Evolutionary conservation across 495 filamentous ascomycete genomes (phyloP), one percentile per base, ranked within the genome.

Genomic region (Penicillium macrosclerotiorum): DNA sequence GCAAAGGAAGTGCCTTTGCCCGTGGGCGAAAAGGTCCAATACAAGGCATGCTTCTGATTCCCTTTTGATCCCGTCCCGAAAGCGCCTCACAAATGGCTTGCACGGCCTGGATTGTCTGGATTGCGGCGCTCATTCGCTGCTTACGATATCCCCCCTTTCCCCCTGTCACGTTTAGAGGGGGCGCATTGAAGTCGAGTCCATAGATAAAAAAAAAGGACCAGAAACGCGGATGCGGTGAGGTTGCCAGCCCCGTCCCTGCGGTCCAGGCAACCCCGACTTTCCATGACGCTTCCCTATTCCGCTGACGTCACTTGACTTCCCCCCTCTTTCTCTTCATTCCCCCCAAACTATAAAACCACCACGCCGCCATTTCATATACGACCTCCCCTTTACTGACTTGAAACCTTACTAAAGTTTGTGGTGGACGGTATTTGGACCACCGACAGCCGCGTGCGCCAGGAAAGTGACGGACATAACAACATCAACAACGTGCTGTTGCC

Each of bases 341-440:
- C 37, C 30, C 24, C 30, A 43, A 46, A 45, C 42, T 60, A 65
- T 66, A 64, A 63, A 51, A 55, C 34, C 48, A 32, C 18, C 1
- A 18, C 34, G 20, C 37, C 26, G 17, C 31, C 42, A 47, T 40
- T 33, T 29, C 32, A 40, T 30, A 30, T 26, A 14, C 26, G 35
- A 19, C 27, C 23, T 7, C 31, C 20, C 19, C 8, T 32, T 30
- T 37, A 26, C 57, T 61, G 42, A 61, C 51, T 20, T 41, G 19
- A 31, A 41, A n/a, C 18, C 20, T 14, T 4, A 3, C 6, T 39
- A 7, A 61, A 95, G 89, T 97, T 95, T 68, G 86, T 97, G 52
- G 92, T 94, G 34, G 90, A 98, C 78, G 84, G 81, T 32, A 77
- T 72, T 47, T 98, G 93, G 93, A 81, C 78, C 17, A 87, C 82